Evolutionary conservation across 2,329 filamentous ascomycete species (phyloP).

Genomic region (Nannizzia gypsea): DNA sequence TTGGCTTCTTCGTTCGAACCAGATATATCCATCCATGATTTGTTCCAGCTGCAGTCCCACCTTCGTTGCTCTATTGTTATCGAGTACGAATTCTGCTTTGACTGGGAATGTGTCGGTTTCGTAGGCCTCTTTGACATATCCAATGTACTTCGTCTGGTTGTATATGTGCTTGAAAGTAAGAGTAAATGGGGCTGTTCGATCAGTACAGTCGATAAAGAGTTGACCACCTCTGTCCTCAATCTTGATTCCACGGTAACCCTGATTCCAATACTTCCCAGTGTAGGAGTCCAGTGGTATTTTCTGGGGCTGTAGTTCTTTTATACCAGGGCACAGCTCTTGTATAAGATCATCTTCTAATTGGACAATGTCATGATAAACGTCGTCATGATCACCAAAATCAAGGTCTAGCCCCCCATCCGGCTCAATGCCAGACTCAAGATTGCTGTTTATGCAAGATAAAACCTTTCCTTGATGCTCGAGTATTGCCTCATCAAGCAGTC

Average conservation of each 20-base stretch:
- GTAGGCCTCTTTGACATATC: constrained; percentile 14
- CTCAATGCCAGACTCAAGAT: not conserved
- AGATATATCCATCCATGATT: constrained; percentile 17
- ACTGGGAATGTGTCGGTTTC: constrained; percentile 13
- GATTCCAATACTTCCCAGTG: not conserved
- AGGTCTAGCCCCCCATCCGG: not conserved
- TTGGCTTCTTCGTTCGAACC: constrained; percentile 11
- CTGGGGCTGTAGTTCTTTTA: not conserved
- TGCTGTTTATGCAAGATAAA: not conserved
- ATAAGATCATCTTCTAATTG: not conserved
- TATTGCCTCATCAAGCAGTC: constrained; percentile 17
- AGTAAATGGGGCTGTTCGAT: constrained; percentile 23
- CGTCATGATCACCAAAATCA: not conserved
- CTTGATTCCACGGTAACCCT: constrained; percentile 18
- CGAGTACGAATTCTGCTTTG: constrained; percentile 16
- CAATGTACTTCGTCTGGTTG: constrained; percentile 19
- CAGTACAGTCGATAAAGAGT: constrained; percentile 25
- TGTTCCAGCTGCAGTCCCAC: constrained; percentile 18
- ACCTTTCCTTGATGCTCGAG: constrained; percentile 15
- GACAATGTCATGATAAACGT: not conserved
- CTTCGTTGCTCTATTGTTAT: constrained; percentile 13
- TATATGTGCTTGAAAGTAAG: constrained; percentile 24
- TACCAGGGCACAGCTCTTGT: not conserved
- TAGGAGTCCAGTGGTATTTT: not conserved
- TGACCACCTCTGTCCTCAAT: constrained; percentile 18